Base-by-base conservation (phyloP, 495 filamentous ascomycete species). In the Amphirosellinia nigrospora region DNA sequence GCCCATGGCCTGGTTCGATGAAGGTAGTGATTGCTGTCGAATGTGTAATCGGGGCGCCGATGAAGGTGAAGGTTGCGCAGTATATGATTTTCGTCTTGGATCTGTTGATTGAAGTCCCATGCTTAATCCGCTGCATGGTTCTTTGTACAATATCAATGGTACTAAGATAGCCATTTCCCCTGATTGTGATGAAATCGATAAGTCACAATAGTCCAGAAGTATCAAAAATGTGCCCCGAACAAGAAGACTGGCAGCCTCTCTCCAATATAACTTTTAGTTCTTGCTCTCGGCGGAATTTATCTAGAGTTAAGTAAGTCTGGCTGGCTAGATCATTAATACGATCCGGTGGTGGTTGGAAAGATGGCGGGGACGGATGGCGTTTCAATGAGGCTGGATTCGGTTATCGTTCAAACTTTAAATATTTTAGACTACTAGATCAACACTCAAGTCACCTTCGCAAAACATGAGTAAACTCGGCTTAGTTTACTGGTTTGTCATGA, bases 21-120 rank as follows among this genome's bases (percentile, higher is more conserved):
- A 56, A 15, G 72, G 76, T 36, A 75, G 36, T 28, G 74, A 76
- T 48, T 73, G 72, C 66, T 76, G 76, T 32, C 76, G 74, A 34
- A 60, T 66, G 34, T 76, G 72, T 23, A 68, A 13, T 32, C 66
- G 60, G 15, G 70, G 46, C 26, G 56, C n/a, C 32, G 71, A 45
- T 23, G 26, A 19, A 36, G 70, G 62, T 9, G 64, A n/a, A 50
- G 50, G 36, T 3, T 46, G 55, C 23, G 41, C 28, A n/a, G 70
- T 32, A 23, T 69, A 71, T 8, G 66, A 66, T 46, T 70, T 67
- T 38, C 70, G 68, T 21, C 26, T 58, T 3, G 68, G 52, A 45
- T 72, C 70, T n/a, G 28, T 26, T 48, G 67, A 58, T 41, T 43
- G 50, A 39, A 38, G 56, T 26, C 16, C 39, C 13, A n/a, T 21